Evolutionary conservation across 371 early-diverging fungal genomes (phyloP).

Genomic region (Syncephalis plumigaleata): DNA sequence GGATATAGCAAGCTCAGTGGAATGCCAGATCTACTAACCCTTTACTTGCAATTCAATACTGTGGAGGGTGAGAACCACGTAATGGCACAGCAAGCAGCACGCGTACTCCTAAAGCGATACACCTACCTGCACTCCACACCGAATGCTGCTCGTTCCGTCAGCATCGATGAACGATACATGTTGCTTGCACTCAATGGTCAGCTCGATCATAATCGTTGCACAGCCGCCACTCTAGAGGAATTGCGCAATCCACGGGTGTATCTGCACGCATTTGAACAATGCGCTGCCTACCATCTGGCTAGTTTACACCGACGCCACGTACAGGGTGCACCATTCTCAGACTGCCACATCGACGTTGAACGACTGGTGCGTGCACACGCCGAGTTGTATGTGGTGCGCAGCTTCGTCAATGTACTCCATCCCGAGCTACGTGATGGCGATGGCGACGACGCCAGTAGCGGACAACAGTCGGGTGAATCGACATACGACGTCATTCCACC

Average conservation of each 20-base stretch:
- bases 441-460: too few species aligned
- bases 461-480: background rate
- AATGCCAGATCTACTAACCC: slow-evolving; percentile 45
- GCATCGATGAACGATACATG: background rate
- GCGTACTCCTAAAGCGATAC: slow-evolving; percentile 22
- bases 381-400: too few species aligned
- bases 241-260: too few species aligned
- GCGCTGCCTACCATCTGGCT: too few species aligned
- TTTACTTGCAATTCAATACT: slow-evolving; percentile 49
- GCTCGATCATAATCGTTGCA: slow-evolving; percentile 8
- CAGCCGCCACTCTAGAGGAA: too few species aligned
- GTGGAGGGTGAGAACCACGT: slow-evolving; percentile 79
- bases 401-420: too few species aligned
- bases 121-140: background rate
- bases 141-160: background rate
- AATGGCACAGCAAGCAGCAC: slow-evolving; percentile 61
- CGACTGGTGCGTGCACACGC: too few species aligned
- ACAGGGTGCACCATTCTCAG: too few species aligned
- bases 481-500: background rate
- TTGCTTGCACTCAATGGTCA: slow-evolving; percentile 17
- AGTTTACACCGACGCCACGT: too few species aligned
- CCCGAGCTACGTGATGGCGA: too few species aligned
- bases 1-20: slow-evolving; percentile 68
- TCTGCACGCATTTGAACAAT: too few species aligned
- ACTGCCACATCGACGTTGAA: too few species aligned